Evolutionary conservation across 495 filamentous ascomycete genomes (phyloP).

Genomic region (Chaetomidium leptoderma): DNA sequence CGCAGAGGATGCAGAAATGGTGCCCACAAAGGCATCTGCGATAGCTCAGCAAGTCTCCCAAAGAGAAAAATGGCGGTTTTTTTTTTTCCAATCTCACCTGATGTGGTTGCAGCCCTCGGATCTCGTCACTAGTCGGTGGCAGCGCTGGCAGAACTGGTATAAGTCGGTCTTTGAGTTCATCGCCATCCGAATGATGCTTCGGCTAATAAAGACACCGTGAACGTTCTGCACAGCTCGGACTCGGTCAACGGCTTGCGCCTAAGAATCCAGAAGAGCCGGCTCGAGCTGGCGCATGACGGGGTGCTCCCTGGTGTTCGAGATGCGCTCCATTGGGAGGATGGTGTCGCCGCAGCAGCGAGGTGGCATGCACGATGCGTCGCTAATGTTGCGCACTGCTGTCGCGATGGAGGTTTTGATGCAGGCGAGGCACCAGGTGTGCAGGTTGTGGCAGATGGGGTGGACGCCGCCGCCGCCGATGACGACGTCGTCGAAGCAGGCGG

Average conservation of each 20-base stretch:
- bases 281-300: not conserved
- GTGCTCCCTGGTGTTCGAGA: not conserved
- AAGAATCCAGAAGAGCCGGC: not conserved
- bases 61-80: not conserved
- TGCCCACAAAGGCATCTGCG: conserved; percentile 9
- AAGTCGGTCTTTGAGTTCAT: not conserved
- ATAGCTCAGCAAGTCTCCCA: not conserved
- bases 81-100: conserved; percentile 4
- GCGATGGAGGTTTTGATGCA: not conserved
- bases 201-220: not conserved
- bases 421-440: not conserved
- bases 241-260: not conserved
- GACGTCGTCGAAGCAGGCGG: not conserved
- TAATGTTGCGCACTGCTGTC: not conserved
- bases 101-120: conserved; percentile 11
- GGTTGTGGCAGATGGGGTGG: not conserved
- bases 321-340: not conserved
- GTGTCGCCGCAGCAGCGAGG: conserved; percentile 5
- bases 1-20: conserved; percentile 14
- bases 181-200: not conserved
- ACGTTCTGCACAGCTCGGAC: not conserved
- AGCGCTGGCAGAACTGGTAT: conserved; percentile 10
- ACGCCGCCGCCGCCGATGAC: not conserved
- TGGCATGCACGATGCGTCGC: conserved; percentile 1
- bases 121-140: not conserved